Percentiles rank a stretch among this genome's conserved stretches.
Conservation (phyloP, 108 stramenopile species). For the Skeletonema marinoi region DNA sequence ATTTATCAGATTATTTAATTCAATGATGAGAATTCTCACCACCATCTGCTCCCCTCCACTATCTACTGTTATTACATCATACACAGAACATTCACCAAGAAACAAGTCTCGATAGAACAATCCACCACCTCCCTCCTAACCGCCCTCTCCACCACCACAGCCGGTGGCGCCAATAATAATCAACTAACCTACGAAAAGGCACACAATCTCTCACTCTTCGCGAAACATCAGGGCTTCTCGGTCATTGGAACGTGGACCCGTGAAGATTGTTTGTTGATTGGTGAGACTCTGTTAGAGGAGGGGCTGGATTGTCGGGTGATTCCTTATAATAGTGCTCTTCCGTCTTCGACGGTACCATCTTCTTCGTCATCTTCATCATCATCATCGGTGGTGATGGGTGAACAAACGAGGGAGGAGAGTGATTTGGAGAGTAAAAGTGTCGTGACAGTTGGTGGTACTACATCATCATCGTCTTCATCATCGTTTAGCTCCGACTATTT, state of each 20-base stretch:
- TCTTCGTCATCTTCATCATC: neutral
- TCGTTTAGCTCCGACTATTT: neutral
- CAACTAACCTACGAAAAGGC: constrained; percentile 19
- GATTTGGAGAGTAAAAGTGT: neutral
- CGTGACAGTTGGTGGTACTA: neutral
- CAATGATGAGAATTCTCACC: neutral
- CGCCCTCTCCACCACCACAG: neutral
- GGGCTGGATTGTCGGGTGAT: constrained; percentile 34
- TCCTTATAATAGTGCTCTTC: constrained; percentile 6
- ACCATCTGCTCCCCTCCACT: neutral
- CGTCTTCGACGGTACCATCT: neutral
- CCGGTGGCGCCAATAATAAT: neutral
- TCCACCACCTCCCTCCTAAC: constrained; percentile 17
- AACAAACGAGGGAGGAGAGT: neutral
- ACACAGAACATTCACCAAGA: constrained; percentile 28
- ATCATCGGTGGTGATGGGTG: no score
- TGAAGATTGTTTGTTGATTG: constrained; percentile 28
- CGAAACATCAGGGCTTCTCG: constrained; percentile 39
- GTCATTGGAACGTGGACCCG: constrained; percentile 35
- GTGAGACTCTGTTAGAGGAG: constrained; percentile 11
- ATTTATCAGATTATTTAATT: no score
- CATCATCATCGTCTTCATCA: neutral
- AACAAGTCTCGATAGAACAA: constrained; percentile 17
- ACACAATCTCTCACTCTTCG: constrained; percentile 26
- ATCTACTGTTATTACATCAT: no score